phyloP scores from a whole-genome alignment of 768 basidiomycete genomes.

The Naganishia kalamii region DNA sequence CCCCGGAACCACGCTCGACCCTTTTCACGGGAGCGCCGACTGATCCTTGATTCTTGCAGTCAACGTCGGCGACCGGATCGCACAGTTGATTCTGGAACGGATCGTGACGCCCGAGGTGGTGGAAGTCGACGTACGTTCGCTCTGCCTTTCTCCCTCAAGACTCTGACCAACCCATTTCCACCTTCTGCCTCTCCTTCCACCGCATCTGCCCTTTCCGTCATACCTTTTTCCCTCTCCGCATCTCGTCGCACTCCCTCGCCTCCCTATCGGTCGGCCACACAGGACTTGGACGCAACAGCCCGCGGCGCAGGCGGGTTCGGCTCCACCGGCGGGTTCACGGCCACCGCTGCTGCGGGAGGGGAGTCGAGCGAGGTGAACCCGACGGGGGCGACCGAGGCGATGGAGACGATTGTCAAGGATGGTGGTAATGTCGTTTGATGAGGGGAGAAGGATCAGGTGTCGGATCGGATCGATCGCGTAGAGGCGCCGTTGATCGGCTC shows the following conservation, averaged over 20 bases:
- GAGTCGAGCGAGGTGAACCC: neutral
- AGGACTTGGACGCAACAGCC: conserved; percentile 78
- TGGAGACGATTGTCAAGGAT: neutral
- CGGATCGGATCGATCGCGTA: too few species aligned
- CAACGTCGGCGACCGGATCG: conserved; percentile 86
- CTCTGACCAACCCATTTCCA: neutral
- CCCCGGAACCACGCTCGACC: neutral
- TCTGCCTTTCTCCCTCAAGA: neutral
- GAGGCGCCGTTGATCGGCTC: too few species aligned
- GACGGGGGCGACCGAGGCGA: conserved; percentile 6
- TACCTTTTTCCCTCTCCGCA: conserved; percentile 11
- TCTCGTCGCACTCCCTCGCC: neutral
- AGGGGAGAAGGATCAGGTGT: too few species aligned
- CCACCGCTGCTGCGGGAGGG: conserved; percentile 1
- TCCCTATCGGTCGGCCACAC: neutral
- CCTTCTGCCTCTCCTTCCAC: neutral
- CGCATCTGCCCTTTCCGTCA: neutral
- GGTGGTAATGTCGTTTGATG: neutral
- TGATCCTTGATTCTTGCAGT: conserved; percentile 52
- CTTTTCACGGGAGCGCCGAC: neutral
- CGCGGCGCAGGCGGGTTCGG: conserved; percentile 86
- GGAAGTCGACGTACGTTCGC: conserved; percentile 70
- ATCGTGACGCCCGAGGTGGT: conserved; percentile 78
- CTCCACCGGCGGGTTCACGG: conserved; percentile 72
- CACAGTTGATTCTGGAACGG: conserved; percentile 85